A percentile compares a stretch with the other conserved stretches of the same genome.
These are phyloP conservation scores for Rhodotorula mucilaginosa DNA, from an alignment of 1,284 basidiomycete species.

Conservation along the genomic window DNA sequence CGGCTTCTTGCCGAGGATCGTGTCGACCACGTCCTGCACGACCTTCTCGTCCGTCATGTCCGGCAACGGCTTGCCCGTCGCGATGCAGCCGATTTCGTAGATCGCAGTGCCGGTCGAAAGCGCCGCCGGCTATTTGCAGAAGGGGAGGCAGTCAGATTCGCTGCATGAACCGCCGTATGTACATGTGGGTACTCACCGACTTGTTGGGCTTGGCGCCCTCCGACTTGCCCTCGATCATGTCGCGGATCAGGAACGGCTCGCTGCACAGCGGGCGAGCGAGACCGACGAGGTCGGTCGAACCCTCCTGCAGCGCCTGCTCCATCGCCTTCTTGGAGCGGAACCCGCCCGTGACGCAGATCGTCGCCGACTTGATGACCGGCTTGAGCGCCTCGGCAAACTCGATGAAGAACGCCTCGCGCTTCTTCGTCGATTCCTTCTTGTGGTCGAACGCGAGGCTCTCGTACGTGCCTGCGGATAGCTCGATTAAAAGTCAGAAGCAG, in stretches of 20 bases:
- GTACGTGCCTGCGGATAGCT: background rate
- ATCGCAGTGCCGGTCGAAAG: constrained; percentile 39
- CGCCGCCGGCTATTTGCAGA: constrained; percentile 2
- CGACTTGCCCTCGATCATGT: constrained; percentile 50
- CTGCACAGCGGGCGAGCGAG: constrained; percentile 54
- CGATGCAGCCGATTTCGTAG: constrained; percentile 41
- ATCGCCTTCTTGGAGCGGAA: constrained; percentile 54
- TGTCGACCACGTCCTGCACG: constrained; percentile 22
- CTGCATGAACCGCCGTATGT: no score
- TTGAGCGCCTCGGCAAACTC: constrained; percentile 54
- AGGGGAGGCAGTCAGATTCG: background rate
- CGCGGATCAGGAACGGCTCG: constrained; percentile 53
- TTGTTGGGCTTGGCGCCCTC: constrained; percentile 34
- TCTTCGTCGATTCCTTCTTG: constrained; percentile 48
- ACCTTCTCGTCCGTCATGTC: constrained; percentile 36
- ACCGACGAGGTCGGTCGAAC: constrained; percentile 50
- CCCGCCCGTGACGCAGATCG: constrained; percentile 55
- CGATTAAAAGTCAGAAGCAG: no score
- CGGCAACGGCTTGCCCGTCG: constrained; percentile 35
- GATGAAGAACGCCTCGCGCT: constrained; percentile 52
- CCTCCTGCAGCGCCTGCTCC: constrained; percentile 46
- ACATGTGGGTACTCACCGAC: constrained; percentile 12
- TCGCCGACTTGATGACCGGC: constrained; percentile 48
- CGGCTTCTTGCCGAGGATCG: constrained; percentile 33
- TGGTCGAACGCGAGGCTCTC: constrained; percentile 41